phyloP scores from a whole-genome alignment of 768 basidiomycete species.

The Gyrodon lividus region DNA sequence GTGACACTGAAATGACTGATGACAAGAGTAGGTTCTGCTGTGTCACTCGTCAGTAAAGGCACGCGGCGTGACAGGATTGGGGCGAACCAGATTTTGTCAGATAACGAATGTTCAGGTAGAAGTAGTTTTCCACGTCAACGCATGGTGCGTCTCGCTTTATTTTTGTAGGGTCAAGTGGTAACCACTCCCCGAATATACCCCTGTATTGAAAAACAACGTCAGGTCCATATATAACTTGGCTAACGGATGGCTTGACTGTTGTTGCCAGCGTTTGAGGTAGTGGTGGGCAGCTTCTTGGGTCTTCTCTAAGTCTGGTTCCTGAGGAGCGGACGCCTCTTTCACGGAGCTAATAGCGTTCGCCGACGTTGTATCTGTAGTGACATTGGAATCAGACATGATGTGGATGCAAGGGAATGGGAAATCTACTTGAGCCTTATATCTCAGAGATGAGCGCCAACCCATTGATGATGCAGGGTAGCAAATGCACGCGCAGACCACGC shows the following conservation, averaged over 20 bases:
- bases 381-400: neutral
- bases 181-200: slow-evolving; percentile 6
- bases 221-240: neutral
- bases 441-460: too few relatives aligned
- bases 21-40: slow-evolving; percentile 14
- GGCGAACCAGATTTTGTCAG: neutral
- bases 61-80: neutral
- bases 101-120: slow-evolving; percentile 16
- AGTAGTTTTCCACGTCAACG: slow-evolving; percentile 18
- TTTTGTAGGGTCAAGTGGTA: slow-evolving; percentile 18
- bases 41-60: neutral
- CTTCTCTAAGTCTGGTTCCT: neutral
- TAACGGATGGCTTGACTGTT: neutral
- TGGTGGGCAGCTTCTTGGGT: slow-evolving; percentile 5
- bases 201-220: neutral
- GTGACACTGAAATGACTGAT: slow-evolving; percentile 17
- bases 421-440: too few relatives aligned
- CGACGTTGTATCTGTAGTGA: neutral
- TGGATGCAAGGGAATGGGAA: too few relatives aligned
- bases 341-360: too few relatives aligned
- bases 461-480: too few relatives aligned
- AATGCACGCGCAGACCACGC: too few relatives aligned
- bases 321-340: too few relatives aligned
- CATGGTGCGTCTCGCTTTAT: slow-evolving; percentile 8
- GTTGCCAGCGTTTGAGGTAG: slow-evolving; percentile 4